Base-by-base conservation (phyloP, 108 stramenopile species). In the Fragilaria radians region DNA sequence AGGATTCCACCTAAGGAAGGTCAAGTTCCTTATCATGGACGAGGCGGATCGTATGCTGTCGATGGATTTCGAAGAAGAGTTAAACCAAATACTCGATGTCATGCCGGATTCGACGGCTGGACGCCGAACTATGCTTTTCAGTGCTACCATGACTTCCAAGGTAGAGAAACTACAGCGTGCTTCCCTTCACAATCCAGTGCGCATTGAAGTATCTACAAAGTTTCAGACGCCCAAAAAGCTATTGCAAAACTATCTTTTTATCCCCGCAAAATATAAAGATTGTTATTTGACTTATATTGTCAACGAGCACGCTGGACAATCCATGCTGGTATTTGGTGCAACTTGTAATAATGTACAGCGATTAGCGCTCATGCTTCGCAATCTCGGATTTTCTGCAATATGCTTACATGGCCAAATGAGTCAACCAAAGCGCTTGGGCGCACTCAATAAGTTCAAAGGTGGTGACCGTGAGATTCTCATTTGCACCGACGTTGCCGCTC, bases 231-330 rank as follows among this genome's bases (percentile, higher is more conserved):
- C 96, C 26, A 88, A 91, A 60, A 88, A 95, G 45, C 72, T 99
- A 24, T 61, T 95, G 42, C 99, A 99, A 71, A 81, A 77, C 68
- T 99, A 98, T 68, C 57, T 99, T 26, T 97, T 99, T 69, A 89
- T 97, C 57, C 99, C 99, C n/a, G 97, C 97, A 31, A 98, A 98
- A 73, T 96, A 95, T 87, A 98, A 98, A 91, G 99, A 99, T 75
- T 85, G 86, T 59, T 98, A 99, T 75, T 82, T 99, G 46, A 89
- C 95, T 18, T 98, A 93, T 67, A 52, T 98, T 29, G 83, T 99
- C 55, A 93, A 98, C 68, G 97, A 97, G 70, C 80, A 93, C 65
- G 91, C 93, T 2, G 97, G 97, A 11, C 94, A 97, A 66, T 94
- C 91, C 32, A 92, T 87, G 22, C 64, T 99, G 54, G 91, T 98